These are phyloP conservation scores for Aspergillus carbonarius DNA, from an alignment of 2,329 filamentous ascomycete genomes.

Conservation along the genomic window DNA sequence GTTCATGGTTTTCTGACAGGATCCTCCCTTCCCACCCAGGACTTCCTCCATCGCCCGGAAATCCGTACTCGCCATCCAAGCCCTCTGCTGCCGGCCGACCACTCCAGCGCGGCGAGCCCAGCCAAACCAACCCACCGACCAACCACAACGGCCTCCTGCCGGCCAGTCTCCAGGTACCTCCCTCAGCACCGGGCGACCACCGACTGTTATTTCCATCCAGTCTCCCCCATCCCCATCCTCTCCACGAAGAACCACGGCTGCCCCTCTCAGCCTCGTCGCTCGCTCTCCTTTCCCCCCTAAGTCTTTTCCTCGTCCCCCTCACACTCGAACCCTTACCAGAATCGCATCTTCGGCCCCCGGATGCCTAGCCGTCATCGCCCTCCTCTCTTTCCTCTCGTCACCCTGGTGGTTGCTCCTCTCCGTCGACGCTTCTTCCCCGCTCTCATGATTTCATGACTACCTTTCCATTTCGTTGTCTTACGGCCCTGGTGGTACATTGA, in stretches of 20 bases:
- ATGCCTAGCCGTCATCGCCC: constrained; percentile 23
- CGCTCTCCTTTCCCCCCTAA: neutral
- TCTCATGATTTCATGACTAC: constrained; percentile 40
- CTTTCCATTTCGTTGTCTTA: constrained; percentile 30
- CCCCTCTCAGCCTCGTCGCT: neutral
- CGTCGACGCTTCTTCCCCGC: constrained; percentile 32
- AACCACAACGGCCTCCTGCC: constrained; percentile 3
- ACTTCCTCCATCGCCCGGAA: neutral
- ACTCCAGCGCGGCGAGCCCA: neutral
- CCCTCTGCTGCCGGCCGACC: neutral
- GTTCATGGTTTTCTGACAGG: neutral
- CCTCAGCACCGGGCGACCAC: neutral
- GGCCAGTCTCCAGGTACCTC: constrained; percentile 4
- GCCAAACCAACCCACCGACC: neutral
- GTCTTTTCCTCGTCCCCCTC: constrained; percentile 4
- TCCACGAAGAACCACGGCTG: neutral
- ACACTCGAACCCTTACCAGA: constrained; percentile 1
- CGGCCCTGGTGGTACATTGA: constrained; percentile 40
- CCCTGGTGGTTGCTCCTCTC: constrained; percentile 24
- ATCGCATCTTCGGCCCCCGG: constrained; percentile 18
- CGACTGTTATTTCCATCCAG: constrained; percentile 5
- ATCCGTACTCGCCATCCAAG: neutral
- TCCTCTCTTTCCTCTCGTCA: constrained; percentile 17
- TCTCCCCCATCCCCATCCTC: neutral
- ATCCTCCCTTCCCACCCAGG: neutral